Base-by-base conservation (phyloP, 768 basidiomycete species). In the Agaricus sinodeliciosus region DNA sequence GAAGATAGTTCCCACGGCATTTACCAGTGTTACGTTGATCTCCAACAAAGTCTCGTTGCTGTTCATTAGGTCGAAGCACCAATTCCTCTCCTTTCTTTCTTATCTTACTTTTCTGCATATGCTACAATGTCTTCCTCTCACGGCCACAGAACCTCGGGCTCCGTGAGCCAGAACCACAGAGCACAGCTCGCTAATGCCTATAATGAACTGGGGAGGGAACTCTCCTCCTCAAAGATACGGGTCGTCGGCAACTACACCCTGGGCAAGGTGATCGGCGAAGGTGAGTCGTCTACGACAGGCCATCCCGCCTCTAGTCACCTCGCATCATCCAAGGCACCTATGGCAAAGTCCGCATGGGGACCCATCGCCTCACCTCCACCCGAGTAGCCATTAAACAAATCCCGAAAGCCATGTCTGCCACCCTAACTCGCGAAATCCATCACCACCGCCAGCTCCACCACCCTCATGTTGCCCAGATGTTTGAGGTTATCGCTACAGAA, bases 381-480 rank as follows among this genome's bases (percentile, higher is more conserved):
- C 82, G 92, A 48, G 94, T 95, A 60, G 95, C 95, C 51, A 87
- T 99, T 73, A 99, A 99, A 72, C 94, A 97, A 69, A 95, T 97
- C 58, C 92, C 95, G 35, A 98, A 98, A 69, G 81, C 85, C 53
- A 82, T 93, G 76, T 91, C 94, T 28, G 80, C 94, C 5, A 80
- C 88, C 15, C 78, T 99, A 37, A 99, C 96, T 25, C 83, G 95
- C 58, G 95, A 99, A 72, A 96, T 99, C 51, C 95, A 99, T 64
- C 96, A 99, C 63, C 95, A 99, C 71, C 88, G 95, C 47, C 89
- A 92, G 45, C 80, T 99, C 11, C 96, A 96, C 65, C 95, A 98
- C 63, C 93, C 93, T 0, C 84, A 96, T 65, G 82, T 99, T 62
- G 90, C 93, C 12, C 93, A 95, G 64, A 85, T 98, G 69, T 96